Evolutionary conservation across 2,329 filamentous ascomycete species (phyloP).

Genomic region (Penicillium sp.): DNA sequence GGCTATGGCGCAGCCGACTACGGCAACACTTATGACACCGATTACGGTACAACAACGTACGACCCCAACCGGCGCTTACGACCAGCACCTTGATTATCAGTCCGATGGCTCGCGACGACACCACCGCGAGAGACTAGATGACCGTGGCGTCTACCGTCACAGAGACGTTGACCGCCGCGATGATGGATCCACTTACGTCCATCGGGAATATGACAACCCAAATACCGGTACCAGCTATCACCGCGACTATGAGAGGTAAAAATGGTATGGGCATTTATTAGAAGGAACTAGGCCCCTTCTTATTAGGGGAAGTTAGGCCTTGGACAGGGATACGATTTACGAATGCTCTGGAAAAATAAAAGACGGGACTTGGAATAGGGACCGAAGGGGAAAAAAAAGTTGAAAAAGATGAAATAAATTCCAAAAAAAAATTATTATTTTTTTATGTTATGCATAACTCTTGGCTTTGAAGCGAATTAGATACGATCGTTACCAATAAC

Average conservation of each 20-base stretch:
- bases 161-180: slow-evolving; percentile 28
- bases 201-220: slow-evolving; percentile 31
- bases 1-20: slow-evolving; percentile 12
- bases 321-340: slow-evolving; percentile 9
- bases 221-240: slow-evolving; percentile 34
- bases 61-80: slow-evolving; percentile 29
- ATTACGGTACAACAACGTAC: slow-evolving; percentile 25
- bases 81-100: slow-evolving; percentile 33
- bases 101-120: slow-evolving; percentile 24
- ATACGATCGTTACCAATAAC: slow-evolving; percentile 3
- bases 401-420: not conserved
- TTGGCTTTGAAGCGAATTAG: not conserved
- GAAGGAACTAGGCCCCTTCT: slow-evolving; percentile 3
- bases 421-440: not conserved
- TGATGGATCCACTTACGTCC: slow-evolving; percentile 27
- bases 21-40: slow-evolving; percentile 20
- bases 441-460: not conserved
- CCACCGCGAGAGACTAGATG: slow-evolving; percentile 31
- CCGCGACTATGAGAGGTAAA: slow-evolving; percentile 30
- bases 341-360: slow-evolving; percentile 8
- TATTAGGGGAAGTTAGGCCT: slow-evolving; percentile 1
- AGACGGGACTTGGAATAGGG: not conserved
- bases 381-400: slow-evolving; percentile 13
- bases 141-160: slow-evolving; percentile 29
- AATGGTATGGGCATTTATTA: not conserved